phyloP scores from a whole-genome alignment of 2,329 filamentous ascomycete species.

The Claviceps sorghi region DNA sequence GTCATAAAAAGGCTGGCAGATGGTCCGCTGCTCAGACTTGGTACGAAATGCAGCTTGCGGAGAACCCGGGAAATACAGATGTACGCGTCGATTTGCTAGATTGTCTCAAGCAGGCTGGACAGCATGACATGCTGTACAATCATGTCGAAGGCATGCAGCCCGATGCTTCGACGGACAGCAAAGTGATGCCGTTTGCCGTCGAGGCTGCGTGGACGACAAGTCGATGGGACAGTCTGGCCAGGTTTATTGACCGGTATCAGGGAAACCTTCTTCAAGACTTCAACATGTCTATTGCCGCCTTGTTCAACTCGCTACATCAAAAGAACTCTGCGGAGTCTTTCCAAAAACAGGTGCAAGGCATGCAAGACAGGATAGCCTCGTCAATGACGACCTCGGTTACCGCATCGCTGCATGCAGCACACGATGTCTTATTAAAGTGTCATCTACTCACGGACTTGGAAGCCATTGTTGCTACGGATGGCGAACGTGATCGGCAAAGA shows the following conservation, averaged over 20 bases:
- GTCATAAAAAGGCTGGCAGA: slow-evolving; percentile 80
- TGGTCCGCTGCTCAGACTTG: slow-evolving; percentile 95
- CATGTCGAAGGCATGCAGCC: slow-evolving; percentile 65
- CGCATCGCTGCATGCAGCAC: slow-evolving; percentile 66
- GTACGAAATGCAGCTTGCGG: slow-evolving; percentile 82
- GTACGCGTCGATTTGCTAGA: slow-evolving; percentile 71
- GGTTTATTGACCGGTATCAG: slow-evolving; percentile 44
- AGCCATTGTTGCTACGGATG: slow-evolving; percentile 44
- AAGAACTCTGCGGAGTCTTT: slow-evolving; percentile 37
- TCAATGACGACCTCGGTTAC: slow-evolving; percentile 65
- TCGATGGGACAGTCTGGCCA: slow-evolving; percentile 62
- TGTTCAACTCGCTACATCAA: slow-evolving; percentile 45
- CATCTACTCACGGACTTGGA: slow-evolving; percentile 84
- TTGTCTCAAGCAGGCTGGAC: slow-evolving; percentile 88
- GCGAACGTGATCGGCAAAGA: slow-evolving; percentile 23
- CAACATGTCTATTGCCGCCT: slow-evolving; percentile 59
- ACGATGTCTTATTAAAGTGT: slow-evolving; percentile 70
- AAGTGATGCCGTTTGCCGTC: slow-evolving; percentile 66
- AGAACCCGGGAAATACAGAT: slow-evolving; percentile 61
- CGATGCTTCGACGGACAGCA: slow-evolving; percentile 36
- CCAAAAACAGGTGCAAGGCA: slow-evolving; percentile 38
- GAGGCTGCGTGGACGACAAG: slow-evolving; percentile 87
- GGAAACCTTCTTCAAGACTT: slow-evolving; percentile 47
- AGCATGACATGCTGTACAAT: slow-evolving; percentile 77
- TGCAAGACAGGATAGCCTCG: slow-evolving; percentile 57